Evolutionary conservation across 2,329 filamentous ascomycete genomes (phyloP).

Genomic region (Knufia fluminis): DNA sequence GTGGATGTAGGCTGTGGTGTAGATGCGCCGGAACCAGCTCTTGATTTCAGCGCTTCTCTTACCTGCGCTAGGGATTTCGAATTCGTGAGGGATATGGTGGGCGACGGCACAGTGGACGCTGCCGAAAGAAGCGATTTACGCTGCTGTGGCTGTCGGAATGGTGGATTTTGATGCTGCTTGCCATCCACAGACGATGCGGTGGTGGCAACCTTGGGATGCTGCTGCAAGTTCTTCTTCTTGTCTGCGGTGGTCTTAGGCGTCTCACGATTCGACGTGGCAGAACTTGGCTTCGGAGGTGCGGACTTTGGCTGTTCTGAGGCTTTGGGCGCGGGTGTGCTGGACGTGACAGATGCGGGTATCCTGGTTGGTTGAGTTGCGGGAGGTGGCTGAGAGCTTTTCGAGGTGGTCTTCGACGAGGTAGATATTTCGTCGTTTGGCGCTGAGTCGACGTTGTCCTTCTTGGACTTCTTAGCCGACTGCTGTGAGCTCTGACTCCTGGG

Average conservation of each 20-base stretch:
- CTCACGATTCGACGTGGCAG: not conserved
- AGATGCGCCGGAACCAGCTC: slow-evolving; percentile 7
- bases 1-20: slow-evolving; percentile 9
- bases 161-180: slow-evolving; percentile 6
- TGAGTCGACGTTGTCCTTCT: not conserved
- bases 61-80: slow-evolving; percentile 1
- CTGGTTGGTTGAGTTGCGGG: not conserved
- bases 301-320: slow-evolving; percentile 2
- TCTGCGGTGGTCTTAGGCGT: slow-evolving; percentile 6
- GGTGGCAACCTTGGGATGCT: not conserved
- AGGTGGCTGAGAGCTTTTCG: not conserved
- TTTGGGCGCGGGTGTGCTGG: not conserved
- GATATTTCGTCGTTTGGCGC: not conserved
- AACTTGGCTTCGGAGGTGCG: not conserved
- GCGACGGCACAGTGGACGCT: slow-evolving; percentile 2
- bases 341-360: not conserved
- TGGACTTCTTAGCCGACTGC: slow-evolving; percentile 1
- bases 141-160: slow-evolving; percentile 4
- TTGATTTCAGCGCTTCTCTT: not conserved
- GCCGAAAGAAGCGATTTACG: not conserved
- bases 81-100: slow-evolving; percentile 1
- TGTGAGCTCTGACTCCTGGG: slow-evolving; percentile 5
- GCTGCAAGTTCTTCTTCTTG: slow-evolving; percentile 1
- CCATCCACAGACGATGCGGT: not conserved
- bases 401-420: not conserved